Evolutionary conservation across 306 rosid genomes (phyloP), one percentile per base, ranked within the genome.

Genomic region (Benincasa hispida): DNA sequence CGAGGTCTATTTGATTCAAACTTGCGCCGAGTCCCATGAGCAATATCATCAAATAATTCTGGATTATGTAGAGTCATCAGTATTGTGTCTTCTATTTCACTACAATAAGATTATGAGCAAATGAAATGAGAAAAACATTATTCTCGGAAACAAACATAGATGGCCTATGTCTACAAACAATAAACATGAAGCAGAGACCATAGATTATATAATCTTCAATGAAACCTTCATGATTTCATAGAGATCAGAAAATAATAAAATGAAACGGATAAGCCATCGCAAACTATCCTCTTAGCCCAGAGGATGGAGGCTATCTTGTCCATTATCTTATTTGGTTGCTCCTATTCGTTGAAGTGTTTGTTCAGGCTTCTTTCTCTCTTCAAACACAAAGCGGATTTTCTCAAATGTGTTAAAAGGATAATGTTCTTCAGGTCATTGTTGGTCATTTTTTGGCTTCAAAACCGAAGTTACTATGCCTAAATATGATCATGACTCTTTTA

Each of bases 1-100:
- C 93, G 92, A 81, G 97, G 96, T 84, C 88, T 88, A 81, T 90
- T 93, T 37, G 97, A 87, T 82, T 93, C 97, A 83, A 89, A 93
- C 80, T 91, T 93, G 35, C 84, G 74, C 54, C 93, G 90, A 73
- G 98, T 93, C 65, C 87, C 90, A 28, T 82, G 90, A 48, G 98
- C 98, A 80, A 93, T 91, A 65, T 91, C 89, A 81, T 93, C 97
- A 85, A 91, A 93, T 72, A 88, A 86, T 82, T 90, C 89, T 81
- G 97, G 98, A 83, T 89, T 87, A 3, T 78, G 96, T 81, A 93
- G 81, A 80, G 98, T 90, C 91, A 93, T 78, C 60, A 93, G 87
- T 78, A 93, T 75, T 0, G 96, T 89, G 77, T 93, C 92, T 90
- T 93, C 97, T 80, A 93, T 88, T 80, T 89, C 89, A 77, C 98